Percentiles rank a stretch among this genome's conserved stretches.
These are phyloP conservation scores for Exserohilum rostratum DNA, from an alignment of 2,329 filamentous ascomycete genomes.

Conservation along the genomic window DNA sequence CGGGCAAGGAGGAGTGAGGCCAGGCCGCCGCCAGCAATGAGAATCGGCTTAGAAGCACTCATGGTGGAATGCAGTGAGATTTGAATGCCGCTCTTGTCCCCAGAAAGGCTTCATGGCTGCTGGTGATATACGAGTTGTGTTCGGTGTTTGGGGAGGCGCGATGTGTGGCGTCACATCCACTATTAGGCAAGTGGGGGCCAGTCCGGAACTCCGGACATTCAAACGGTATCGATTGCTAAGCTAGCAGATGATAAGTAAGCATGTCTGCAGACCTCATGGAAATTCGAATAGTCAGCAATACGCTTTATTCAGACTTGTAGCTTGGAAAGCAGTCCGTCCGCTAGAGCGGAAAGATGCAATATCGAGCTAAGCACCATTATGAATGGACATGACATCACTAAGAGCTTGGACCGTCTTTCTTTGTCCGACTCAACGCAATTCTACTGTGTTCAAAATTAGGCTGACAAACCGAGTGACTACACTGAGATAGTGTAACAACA, in stretches of 20 bases:
- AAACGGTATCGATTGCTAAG: not conserved
- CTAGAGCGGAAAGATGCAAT: too few species aligned
- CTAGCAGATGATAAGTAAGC: not conserved
- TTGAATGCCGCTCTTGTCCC: not conserved
- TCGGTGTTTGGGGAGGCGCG: not conserved
- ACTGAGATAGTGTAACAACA: too few species aligned
- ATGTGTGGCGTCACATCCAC: not conserved
- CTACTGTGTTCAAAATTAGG: too few species aligned
- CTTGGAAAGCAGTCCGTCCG: too few species aligned
- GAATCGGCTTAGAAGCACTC: slow-evolving; percentile 49
- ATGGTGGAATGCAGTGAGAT: slow-evolving; percentile 13
- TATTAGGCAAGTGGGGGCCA: not conserved
- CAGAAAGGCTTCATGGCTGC: slow-evolving; percentile 1
- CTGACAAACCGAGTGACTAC: too few species aligned
- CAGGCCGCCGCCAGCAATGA: slow-evolving; percentile 44
- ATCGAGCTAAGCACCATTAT: too few species aligned
- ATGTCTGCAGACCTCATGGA: too few species aligned
- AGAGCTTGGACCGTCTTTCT: too few species aligned
- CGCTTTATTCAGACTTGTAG: too few species aligned
- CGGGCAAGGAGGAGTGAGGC: slow-evolving; percentile 41
- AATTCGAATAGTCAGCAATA: too few species aligned
- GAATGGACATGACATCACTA: too few species aligned
- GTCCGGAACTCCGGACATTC: not conserved
- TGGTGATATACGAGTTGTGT: slow-evolving; percentile 2
- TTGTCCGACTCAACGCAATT: too few species aligned